Percentiles rank a stretch among this genome's conserved stretches.
Evolutionary conservation across 495 filamentous ascomycete species (phyloP).

Genomic region (Letharia lupina): DNA sequence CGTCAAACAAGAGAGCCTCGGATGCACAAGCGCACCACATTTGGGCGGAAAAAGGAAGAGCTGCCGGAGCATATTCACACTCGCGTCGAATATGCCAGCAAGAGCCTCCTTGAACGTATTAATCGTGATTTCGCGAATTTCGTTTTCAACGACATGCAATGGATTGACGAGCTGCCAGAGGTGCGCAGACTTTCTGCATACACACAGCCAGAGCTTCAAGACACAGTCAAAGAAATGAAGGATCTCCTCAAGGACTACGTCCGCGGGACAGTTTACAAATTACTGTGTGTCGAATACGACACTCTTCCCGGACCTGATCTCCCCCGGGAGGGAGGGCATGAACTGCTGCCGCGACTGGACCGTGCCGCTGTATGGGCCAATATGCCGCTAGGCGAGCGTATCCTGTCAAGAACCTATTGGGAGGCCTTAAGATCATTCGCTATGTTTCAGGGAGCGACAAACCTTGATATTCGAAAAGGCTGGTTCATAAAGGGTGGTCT

Average conservation of each 20-base stretch:
- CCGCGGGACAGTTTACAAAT: conserved; percentile 27
- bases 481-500: neutral
- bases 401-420: conserved; percentile 36
- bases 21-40: conserved; percentile 18
- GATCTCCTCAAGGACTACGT: conserved; percentile 29
- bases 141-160: conserved; percentile 34
- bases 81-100: conserved; percentile 45
- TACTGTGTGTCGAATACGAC: conserved; percentile 15
- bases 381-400: conserved; percentile 27
- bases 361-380: conserved; percentile 11
- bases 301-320: conserved; percentile 1
- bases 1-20: conserved; percentile 11
- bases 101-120: conserved; percentile 36
- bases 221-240: conserved; percentile 21
- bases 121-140: conserved; percentile 32
- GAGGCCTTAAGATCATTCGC: conserved; percentile 3
- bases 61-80: conserved; percentile 40
- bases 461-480: conserved; percentile 6
- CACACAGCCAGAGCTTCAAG: conserved; percentile 15
- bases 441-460: conserved; percentile 2
- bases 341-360: conserved; percentile 20
- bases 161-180: conserved; percentile 33
- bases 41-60: conserved; percentile 31
- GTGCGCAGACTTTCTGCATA: conserved; percentile 26
- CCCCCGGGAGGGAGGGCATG: conserved; percentile 5